A percentile compares a stretch with the other conserved stretches of the same genome.
Evolutionary conservation across 2,329 filamentous ascomycete genomes (phyloP).

Genomic region (Aspergillus ochraceoroseus): DNA sequence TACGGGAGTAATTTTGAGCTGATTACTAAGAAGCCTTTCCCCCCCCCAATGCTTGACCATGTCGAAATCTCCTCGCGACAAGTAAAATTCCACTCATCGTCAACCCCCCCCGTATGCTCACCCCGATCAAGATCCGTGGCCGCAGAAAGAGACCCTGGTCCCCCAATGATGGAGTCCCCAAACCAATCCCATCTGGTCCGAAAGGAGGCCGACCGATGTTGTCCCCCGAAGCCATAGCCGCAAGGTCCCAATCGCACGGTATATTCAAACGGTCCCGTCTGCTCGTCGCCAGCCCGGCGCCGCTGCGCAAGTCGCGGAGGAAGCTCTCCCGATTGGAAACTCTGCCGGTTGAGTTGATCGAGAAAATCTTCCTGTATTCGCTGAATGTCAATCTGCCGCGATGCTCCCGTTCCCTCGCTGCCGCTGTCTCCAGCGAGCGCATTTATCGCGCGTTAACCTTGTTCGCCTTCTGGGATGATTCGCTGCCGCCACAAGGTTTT

Average conservation of each 20-base stretch:
- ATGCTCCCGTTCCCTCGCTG: slow-evolving; percentile 41
- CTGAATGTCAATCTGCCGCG: slow-evolving; percentile 45
- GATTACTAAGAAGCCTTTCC: too few relatives aligned
- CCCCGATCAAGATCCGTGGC: slow-evolving; percentile 32
- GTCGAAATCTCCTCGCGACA: too few relatives aligned
- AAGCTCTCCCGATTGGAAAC: slow-evolving; percentile 40
- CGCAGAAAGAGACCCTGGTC: slow-evolving; percentile 21
- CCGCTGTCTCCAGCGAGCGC: slow-evolving; percentile 38
- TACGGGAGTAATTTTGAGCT: too few relatives aligned
- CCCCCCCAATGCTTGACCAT: too few relatives aligned
- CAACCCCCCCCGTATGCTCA: slow-evolving; percentile 36
- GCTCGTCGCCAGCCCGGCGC: slow-evolving; percentile 5
- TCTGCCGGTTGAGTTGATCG: slow-evolving; percentile 50
- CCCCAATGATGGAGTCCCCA: slow-evolving; percentile 4
- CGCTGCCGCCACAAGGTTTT: neutral
- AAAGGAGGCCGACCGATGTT: slow-evolving; percentile 19
- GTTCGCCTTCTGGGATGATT: slow-evolving; percentile 40
- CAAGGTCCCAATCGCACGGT: slow-evolving; percentile 13
- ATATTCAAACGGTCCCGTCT: slow-evolving; percentile 18
- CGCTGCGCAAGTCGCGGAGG: slow-evolving; percentile 8
- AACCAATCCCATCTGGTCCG: slow-evolving; percentile 14
- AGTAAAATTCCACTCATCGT: too few relatives aligned
- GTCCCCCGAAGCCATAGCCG: slow-evolving; percentile 9
- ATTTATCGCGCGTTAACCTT: slow-evolving; percentile 42
- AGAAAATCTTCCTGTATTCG: slow-evolving; percentile 49